Percentiles rank a stretch among this genome's conserved stretches.
Evolutionary conservation across 2,329 filamentous ascomycete species (phyloP).

Genomic region (Stagonosporopsis tanaceti): DNA sequence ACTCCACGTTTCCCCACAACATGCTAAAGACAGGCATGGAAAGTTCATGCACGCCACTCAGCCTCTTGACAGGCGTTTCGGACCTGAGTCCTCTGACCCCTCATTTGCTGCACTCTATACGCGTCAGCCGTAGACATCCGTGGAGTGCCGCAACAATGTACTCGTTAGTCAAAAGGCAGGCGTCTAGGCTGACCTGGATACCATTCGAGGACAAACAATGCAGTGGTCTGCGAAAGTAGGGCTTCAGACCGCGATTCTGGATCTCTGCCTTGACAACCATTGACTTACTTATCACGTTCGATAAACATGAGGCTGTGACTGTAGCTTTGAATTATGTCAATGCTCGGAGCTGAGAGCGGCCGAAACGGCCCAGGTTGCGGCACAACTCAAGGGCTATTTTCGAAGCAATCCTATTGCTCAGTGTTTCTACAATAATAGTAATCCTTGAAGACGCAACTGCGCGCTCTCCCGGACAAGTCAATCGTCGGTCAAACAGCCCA

Average conservation of each 20-base stretch:
- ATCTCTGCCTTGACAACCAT: background rate
- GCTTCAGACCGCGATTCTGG: background rate
- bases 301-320: background rate
- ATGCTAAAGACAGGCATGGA: conserved; percentile 2
- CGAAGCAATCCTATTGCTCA: background rate
- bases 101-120: background rate
- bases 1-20: conserved; percentile 13
- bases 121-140: background rate
- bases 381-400: background rate
- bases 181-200: conserved; percentile 1
- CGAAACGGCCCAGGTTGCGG: background rate
- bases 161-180: background rate
- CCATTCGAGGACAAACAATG: background rate
- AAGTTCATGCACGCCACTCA: conserved; percentile 5
- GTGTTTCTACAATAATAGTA: background rate
- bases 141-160: background rate
- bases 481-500: background rate
- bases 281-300: background rate
- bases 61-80: conserved; percentile 5
- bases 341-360: no score
- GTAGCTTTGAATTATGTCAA: background rate
- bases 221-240: background rate
- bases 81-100: background rate
- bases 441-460: background rate
- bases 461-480: no score